phyloP scores from a whole-genome alignment of 176 grass and related monocot genomes.

The Oryza brachyantha region DNA sequence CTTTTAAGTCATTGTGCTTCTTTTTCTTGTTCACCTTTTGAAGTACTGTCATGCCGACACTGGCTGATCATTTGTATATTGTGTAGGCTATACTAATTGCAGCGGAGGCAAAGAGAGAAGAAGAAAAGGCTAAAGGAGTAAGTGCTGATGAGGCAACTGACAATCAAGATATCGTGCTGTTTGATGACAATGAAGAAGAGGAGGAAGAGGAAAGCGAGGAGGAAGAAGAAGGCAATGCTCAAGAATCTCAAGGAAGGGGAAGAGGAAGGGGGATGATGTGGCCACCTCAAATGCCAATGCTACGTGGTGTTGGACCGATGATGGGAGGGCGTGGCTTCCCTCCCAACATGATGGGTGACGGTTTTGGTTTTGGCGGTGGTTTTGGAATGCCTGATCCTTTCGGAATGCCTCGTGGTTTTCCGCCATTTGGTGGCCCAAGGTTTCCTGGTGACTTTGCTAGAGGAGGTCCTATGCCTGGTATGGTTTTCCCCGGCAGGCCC shows the following conservation, averaged over 20 bases:
- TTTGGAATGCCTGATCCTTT: slow-evolving; percentile 82
- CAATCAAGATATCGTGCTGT: slow-evolving; percentile 92
- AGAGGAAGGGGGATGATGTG: slow-evolving; percentile 77
- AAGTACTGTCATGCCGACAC: slow-evolving; percentile 6
- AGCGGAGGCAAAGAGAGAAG: slow-evolving; percentile 78
- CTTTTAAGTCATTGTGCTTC: too few relatives aligned
- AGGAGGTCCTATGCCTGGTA: slow-evolving; percentile 62
- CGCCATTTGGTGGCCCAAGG: slow-evolving; percentile 74
- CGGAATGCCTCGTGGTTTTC: slow-evolving; percentile 69
- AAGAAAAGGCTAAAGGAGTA: slow-evolving; percentile 93
- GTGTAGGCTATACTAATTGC: slow-evolving; percentile 78
- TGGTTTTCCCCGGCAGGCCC: slow-evolving; percentile 76
- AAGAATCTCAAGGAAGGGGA: slow-evolving; percentile 63
- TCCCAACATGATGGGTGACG: slow-evolving; percentile 80
- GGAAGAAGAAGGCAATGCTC: slow-evolving; percentile 65
- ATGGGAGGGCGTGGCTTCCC: slow-evolving; percentile 71
- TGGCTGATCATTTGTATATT: slow-evolving; percentile 12
- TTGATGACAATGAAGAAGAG: slow-evolving; percentile 96
- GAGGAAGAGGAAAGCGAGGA: slow-evolving; percentile 97
- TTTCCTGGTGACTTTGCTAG: slow-evolving; percentile 66
- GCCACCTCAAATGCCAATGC: slow-evolving; percentile 80
- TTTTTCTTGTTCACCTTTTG: background rate
- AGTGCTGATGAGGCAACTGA: slow-evolving; percentile 53
- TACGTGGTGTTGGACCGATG: slow-evolving; percentile 51
- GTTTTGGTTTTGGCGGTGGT: slow-evolving; percentile 65